Evolutionary conservation across 768 basidiomycete genomes (phyloP), one percentile per base, ranked within the genome.

Genomic region (Cyclocybe cylindracea): DNA sequence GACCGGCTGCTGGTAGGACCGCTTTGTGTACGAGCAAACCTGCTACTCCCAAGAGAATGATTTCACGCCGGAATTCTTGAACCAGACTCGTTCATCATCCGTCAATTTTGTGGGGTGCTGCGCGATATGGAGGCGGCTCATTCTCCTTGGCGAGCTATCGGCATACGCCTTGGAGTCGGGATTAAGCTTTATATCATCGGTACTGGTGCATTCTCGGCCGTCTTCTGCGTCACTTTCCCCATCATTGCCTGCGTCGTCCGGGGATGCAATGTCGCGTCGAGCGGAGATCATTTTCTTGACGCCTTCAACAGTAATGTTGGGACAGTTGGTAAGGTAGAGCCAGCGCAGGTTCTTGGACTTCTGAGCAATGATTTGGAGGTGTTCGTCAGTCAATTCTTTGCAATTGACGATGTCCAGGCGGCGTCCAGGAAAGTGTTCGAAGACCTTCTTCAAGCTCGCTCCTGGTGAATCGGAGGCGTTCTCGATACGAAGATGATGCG

Each of bases 401-500:
- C 50, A 51, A 9, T 51, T 19, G 33, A 45, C 16, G 8, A 51
- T 18, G 24, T 51, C 50, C 13, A 51, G 38, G 14, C 37, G 35
- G 18, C 46, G 35, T 10, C 44, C 50, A 13, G 39, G 40, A 32
- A 45, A 51, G 11, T 44, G 4, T 11, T 14, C 32, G 8, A 51
- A 16, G 18, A 31, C 43, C 8, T 11, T 5, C 1, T 18, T 44
- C 24, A 44, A 51, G 24, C 24, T 24, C 24, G 24, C 5, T 31
- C 14, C n/a, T 24, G 24, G 24, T 43, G 34, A 3, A 29, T 19
- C 24, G 8, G 41, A 43, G 8, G 44, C 11, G 10, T 36, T 8
- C 50, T 51, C 42, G n/a, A 51, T 10, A 10, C 50, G 42, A 4
- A 51, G 50, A 24, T 51, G 50, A 39, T 51, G 50, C 4, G 33